Base-by-base conservation (phyloP, 2,329 filamentous ascomycete species). In the Calonectria hongkongensis region DNA sequence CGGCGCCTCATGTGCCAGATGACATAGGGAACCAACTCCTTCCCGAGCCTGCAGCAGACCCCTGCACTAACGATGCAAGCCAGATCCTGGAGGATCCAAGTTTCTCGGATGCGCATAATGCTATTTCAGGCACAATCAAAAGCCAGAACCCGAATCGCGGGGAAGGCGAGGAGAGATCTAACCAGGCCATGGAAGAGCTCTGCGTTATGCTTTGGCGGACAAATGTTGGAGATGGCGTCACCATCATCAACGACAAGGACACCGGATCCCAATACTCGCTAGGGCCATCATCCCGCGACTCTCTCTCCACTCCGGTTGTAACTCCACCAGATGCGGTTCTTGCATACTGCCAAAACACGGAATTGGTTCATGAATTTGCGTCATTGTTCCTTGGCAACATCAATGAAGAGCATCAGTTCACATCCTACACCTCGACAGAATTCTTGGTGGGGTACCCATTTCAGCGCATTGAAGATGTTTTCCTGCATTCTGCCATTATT, bases 181-280 rank as follows among this genome's bases (percentile, higher is more conserved):
- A 60, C 41, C 48, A 67, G 28, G 65, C 65, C 28, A 67, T 60
- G 51, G 66, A 68, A 25, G 51, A 68, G 51, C 66, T 68, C 25
- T 60, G 51, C 13, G 51, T 68, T 28, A 67, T 67, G 65, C 65
- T 67, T 7, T 67, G 65, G 65, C 47, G 65, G 12, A 67, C 65
- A 2, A 67, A 67, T 7, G 65, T 67, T 2, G 66, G 41, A 12
- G 66, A 50, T 39, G 51, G 65, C 30, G 65, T 41, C 10, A 60
- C 65, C 16, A 67, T 67, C 3, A 67, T 58, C 16, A 60, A 67
- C 16, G 51, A 58, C 28, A 47, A 43, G 41, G 12, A 30, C 1
- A 60, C 51, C 4, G 41, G 65, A 13, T 36, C 41, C 16, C 65
- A 60, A 25, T 68, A 28, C n/a, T 68, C 65, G 1, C 39, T 60